Evolutionary conservation across 495 filamentous ascomycete species (phyloP), one percentile per base, ranked within the genome.

Genomic region (Aspergillus haitiensis): DNA sequence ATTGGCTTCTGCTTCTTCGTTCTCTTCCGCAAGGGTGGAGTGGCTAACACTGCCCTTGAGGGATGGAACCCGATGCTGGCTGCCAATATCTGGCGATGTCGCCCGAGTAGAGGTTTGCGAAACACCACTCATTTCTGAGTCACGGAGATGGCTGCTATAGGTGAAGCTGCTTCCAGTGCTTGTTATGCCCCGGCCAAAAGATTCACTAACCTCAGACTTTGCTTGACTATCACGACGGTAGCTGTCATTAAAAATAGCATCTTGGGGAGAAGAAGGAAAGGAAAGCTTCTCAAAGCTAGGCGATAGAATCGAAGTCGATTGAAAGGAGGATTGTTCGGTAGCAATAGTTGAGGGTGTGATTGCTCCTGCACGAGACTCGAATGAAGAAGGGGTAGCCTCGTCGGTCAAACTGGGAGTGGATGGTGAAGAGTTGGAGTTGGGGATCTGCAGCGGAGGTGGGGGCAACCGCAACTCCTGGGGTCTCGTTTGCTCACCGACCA

Each of bases 81-180:
- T 64, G 33, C 73, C 67, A 46, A 81, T 77, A 47, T 97, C 93
- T 37, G 93, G 93, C 0, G 92, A 96, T 33, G 93, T 97, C 40
- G 93, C 92, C 48, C 92, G 81, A 2, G 93, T 97, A 13, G 93
- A 98, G 3, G 84, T 85, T 67, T 87, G 86, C 8, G 93, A 96
- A 6, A 93, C 68, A 40, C 88, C 80, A 67, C 90, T 94, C 63
- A 86, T 84, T 66, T 93, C 91, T 2, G 92, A 96, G 63, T 91
- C 89, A 36, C 89, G 86, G 49, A 84, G 75, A 66, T 83, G 84
- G 73, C 87, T 89, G 56, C 86, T 79, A 66, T 89, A 91, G 2
- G 89, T 94, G 72, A 86, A 90, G 66, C 82, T 88, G 61, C 86
- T 84, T 31, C 80, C 84, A 42, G 80, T 81, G 67, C 83, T 84